Conservation (phyloP, 2,329 filamentous ascomycete genomes). For the Claviceps arundinis region DNA sequence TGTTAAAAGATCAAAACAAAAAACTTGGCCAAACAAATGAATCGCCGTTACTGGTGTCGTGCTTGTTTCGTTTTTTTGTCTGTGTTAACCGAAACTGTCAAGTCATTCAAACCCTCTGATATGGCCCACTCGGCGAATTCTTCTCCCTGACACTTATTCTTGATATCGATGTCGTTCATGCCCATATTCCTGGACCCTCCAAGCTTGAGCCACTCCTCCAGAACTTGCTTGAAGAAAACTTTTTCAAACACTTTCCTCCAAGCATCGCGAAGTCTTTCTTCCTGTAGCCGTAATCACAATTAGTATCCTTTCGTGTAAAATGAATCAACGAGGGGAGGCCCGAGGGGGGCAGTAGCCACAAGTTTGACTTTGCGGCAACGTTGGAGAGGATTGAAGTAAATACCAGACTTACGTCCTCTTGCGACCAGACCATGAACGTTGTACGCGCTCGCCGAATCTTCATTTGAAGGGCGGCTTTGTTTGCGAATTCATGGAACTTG, state of each 20-base stretch:
- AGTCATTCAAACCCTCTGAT: too few relatives aligned
- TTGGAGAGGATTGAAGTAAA: background rate
- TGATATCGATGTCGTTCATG: constrained; percentile 34
- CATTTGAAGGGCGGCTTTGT: constrained; percentile 43
- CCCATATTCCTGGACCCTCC: constrained; percentile 35
- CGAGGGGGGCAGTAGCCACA: too few relatives aligned
- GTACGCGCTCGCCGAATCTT: constrained; percentile 37
- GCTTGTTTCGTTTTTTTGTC: too few relatives aligned
- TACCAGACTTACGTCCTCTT: constrained; percentile 31
- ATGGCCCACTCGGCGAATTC: too few relatives aligned
- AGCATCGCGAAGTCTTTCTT: constrained; percentile 26
- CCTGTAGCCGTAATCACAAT: constrained; percentile 15
- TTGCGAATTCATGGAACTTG: constrained; percentile 22
- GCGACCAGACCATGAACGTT: constrained; percentile 35
- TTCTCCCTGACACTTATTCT: constrained; percentile 10
- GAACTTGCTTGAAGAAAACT: constrained; percentile 28
- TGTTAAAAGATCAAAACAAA: too few relatives aligned
- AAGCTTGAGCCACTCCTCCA: constrained; percentile 32
- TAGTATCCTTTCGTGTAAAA: background rate
- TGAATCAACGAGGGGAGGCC: background rate
- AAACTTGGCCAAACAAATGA: too few relatives aligned
- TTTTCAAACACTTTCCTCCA: constrained; percentile 25
- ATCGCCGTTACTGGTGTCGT: too few relatives aligned
- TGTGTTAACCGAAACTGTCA: too few relatives aligned
- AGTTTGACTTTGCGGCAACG: too few relatives aligned